A percentile compares a stretch with the other conserved stretches of the same genome.
Evolutionary conservation across 306 rosid species (phyloP).

Genomic region (Chamaecrista fasciculata): DNA sequence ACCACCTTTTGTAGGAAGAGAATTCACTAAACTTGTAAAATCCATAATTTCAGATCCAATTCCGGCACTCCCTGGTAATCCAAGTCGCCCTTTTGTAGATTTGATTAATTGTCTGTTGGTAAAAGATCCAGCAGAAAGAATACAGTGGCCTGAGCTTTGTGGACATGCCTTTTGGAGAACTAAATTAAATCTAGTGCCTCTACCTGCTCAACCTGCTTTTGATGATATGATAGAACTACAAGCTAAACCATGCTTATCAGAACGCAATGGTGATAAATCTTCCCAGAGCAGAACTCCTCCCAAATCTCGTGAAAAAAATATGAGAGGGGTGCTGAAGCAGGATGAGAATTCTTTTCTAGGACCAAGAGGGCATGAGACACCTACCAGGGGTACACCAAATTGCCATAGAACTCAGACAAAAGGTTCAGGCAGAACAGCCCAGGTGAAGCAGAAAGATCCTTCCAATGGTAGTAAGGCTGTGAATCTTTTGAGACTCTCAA

Average conservation of each 20-base stretch:
- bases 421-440: conserved; percentile 62
- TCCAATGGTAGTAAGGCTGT: conserved; percentile 59
- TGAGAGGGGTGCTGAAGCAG: conserved; percentile 58
- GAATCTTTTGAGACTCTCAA: conserved; percentile 87
- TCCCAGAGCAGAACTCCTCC: conserved; percentile 76
- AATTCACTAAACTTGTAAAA: conserved; percentile 88
- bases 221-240: conserved; percentile 66
- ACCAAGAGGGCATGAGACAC: conserved; percentile 63
- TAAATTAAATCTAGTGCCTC: conserved; percentile 51
- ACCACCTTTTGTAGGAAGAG: conserved; percentile 93
- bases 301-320: conserved; percentile 72
- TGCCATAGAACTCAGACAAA: conserved; percentile 66
- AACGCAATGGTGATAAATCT: conserved; percentile 77
- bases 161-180: conserved; percentile 89
- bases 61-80: conserved; percentile 88
- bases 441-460: conserved; percentile 62
- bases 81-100: conserved; percentile 88
- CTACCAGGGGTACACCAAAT: conserved; percentile 68
- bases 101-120: conserved; percentile 79
- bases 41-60: conserved; percentile 87
- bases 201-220: conserved; percentile 94
- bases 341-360: conserved; percentile 68
- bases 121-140: conserved; percentile 95
- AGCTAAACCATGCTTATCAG: conserved; percentile 70
- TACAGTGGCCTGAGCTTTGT: conserved; percentile 90